phyloP scores from a whole-genome alignment of 2,329 filamentous ascomycete genomes.

The Cladophialophora bantiana region DNA sequence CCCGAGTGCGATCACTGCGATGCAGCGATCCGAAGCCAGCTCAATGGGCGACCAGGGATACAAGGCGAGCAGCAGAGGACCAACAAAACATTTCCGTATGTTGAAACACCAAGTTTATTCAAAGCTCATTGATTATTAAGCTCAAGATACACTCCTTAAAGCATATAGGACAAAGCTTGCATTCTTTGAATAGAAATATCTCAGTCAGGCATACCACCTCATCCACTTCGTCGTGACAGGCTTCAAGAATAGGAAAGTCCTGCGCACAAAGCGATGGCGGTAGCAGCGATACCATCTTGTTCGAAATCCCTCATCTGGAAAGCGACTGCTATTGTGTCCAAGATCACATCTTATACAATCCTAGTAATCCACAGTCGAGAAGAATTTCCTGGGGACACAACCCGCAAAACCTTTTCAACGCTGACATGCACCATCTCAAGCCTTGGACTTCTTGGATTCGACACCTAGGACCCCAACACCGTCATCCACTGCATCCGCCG shows the following conservation, averaged over 20 bases:
- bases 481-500: constrained; percentile 28
- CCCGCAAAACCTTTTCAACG: background rate
- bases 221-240: background rate
- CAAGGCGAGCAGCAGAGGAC: too few relatives aligned
- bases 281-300: background rate
- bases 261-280: background rate
- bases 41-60: too few relatives aligned
- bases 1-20: background rate
- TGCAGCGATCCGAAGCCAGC: background rate
- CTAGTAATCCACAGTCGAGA: background rate
- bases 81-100: background rate
- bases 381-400: background rate
- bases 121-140: background rate
- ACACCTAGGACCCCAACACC: constrained; percentile 2
- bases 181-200: background rate
- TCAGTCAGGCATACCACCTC: background rate
- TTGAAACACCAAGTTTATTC: background rate
- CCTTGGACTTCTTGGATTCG: constrained; percentile 24
- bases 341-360: constrained; percentile 22
- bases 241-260: background rate
- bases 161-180: background rate
- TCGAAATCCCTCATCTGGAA: background rate
- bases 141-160: background rate
- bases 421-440: constrained; percentile 16
- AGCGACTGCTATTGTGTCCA: constrained; percentile 1